A percentile compares a stretch with the other conserved stretches of the same genome.
phyloP scores from a whole-genome alignment of 1,139 yeast genomes.

The Saccharomyces hybrid region DNA sequence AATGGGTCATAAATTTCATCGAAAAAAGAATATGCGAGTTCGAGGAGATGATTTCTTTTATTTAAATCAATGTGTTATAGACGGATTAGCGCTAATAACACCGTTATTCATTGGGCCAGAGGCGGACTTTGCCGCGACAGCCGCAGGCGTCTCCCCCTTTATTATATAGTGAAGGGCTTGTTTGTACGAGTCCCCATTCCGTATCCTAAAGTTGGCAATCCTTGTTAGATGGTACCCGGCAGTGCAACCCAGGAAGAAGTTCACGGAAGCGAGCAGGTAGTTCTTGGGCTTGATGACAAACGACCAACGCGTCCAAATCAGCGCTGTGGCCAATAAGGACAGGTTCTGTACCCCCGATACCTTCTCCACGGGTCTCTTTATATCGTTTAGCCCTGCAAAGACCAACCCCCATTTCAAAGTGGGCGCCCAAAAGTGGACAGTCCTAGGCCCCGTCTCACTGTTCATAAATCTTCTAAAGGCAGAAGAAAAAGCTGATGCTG shows the following conservation, averaged over 20 bases:
- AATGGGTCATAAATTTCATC: not conserved
- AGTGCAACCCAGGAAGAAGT: conserved; percentile 85
- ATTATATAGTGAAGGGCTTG: no score
- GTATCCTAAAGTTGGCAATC: conserved; percentile 55
- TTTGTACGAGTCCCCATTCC: conserved; percentile 41
- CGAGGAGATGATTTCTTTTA: not conserved
- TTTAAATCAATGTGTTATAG: no score
- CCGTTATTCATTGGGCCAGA: no score
- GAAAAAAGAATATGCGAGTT: not conserved
- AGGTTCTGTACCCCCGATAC: conserved; percentile 83
- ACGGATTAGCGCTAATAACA: no score
- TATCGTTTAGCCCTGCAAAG: conserved; percentile 80
- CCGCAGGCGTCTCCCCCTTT: no score
- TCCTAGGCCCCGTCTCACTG: conserved; percentile 89
- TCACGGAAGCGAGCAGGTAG: conserved; percentile 80
- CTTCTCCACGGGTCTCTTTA: conserved; percentile 84
- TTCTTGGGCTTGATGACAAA: conserved; percentile 88
- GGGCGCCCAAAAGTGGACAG: conserved; percentile 84
- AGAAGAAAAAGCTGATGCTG: conserved; percentile 37
- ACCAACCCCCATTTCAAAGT: conserved; percentile 72
- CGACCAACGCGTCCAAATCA: conserved; percentile 98
- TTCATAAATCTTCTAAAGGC: conserved; percentile 60
- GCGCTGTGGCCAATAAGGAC: conserved; percentile 86
- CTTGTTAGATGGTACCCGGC: conserved; percentile 80
- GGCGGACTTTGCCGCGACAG: no score